Evolutionary conservation across 139 green algal genomes (phyloP).

Genomic region (Chlamydomonas applanata): DNA sequence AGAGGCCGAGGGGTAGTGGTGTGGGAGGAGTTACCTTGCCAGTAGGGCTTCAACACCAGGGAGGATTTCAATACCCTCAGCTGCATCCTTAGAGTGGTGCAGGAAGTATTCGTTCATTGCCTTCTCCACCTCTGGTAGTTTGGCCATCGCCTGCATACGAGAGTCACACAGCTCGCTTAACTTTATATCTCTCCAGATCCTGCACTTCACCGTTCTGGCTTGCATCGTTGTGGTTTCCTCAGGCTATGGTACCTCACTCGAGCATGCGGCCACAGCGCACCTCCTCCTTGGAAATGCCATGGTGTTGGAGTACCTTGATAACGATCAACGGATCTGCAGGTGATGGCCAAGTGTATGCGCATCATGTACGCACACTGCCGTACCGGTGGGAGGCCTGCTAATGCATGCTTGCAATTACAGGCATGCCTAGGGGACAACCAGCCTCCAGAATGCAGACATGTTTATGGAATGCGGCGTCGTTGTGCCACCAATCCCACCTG

Average conservation of each 20-base stretch:
- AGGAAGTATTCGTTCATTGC: constrained; percentile 49
- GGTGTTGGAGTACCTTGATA: constrained; percentile 53
- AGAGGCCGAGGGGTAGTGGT: too few species aligned
- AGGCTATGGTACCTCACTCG: not conserved
- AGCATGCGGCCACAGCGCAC: constrained; percentile 12
- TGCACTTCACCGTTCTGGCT: not conserved
- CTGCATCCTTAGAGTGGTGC: constrained; percentile 17
- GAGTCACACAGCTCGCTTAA: not conserved
- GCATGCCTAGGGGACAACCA: too few species aligned
- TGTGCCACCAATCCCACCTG: too few species aligned
- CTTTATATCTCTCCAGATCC: too few species aligned
- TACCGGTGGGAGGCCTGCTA: too few species aligned
- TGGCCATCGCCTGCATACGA: constrained; percentile 30
- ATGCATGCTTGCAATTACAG: too few species aligned
- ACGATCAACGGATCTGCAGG: constrained; percentile 56
- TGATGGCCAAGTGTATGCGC: not conserved
- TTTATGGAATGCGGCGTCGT: too few species aligned
- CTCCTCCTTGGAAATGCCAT: constrained; percentile 53
- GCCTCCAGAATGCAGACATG: too few species aligned
- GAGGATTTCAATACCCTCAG: constrained; percentile 43
- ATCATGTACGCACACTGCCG: too few species aligned
- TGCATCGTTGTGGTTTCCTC: not conserved
- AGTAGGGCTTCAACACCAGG: constrained; percentile 45
- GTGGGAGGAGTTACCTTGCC: not conserved
- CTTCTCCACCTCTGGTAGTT: constrained; percentile 40